These are phyloP conservation scores for Mycosarcoma mackinlayi DNA, from an alignment of 1,284 basidiomycete species.

Conservation along the genomic window DNA sequence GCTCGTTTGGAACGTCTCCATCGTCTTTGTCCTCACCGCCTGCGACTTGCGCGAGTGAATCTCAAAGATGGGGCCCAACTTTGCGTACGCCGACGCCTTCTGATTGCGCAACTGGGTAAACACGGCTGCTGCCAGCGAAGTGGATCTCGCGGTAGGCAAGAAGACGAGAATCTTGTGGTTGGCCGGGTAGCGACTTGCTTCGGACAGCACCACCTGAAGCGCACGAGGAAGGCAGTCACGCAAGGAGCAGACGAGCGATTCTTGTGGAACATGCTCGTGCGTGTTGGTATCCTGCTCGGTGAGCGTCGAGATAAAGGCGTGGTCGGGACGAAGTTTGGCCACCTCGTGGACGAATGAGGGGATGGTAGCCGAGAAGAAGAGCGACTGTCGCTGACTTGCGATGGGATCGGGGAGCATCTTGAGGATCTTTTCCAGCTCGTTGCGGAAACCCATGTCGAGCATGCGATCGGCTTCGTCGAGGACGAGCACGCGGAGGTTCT, in stretches of 20 bases:
- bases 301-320: constrained; percentile 76
- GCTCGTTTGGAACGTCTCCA: constrained; percentile 71
- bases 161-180: constrained; percentile 70
- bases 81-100: constrained; percentile 17
- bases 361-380: constrained; percentile 72
- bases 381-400: constrained; percentile 70
- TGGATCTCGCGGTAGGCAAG: constrained; percentile 78
- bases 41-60: constrained; percentile 58
- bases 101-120: constrained; percentile 29
- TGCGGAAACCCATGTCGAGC: constrained; percentile 68
- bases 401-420: constrained; percentile 66
- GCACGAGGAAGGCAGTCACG: constrained; percentile 71
- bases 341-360: constrained; percentile 69
- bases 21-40: constrained; percentile 43
- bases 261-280: constrained; percentile 77
- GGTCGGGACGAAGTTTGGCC: constrained; percentile 67
- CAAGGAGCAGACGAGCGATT: constrained; percentile 38
- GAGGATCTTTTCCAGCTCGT: constrained; percentile 64
- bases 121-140: constrained; percentile 72
- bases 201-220: constrained; percentile 68
- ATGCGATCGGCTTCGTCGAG: constrained; percentile 72
- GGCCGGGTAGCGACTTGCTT: constrained; percentile 58
- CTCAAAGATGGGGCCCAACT: constrained; percentile 43
- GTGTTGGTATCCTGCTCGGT: constrained; percentile 75
- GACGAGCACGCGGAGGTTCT: constrained; percentile 67